Conservation (phyloP, 768 basidiomycete species). For the Pisolithus albus region DNA sequence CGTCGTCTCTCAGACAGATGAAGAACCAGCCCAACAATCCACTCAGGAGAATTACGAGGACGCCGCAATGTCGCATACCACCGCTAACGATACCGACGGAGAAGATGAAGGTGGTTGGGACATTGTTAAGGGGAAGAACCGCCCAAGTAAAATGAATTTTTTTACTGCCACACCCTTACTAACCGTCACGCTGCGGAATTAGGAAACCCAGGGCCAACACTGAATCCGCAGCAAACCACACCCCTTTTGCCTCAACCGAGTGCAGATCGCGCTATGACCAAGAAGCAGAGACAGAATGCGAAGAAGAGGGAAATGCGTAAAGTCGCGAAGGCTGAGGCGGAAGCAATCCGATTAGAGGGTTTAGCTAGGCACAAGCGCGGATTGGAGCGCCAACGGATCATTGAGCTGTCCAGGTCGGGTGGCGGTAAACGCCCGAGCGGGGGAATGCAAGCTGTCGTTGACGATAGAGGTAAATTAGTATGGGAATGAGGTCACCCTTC, state of each 20-base stretch:
- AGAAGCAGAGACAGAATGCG: constrained; percentile 66
- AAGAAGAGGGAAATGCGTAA: constrained; percentile 53
- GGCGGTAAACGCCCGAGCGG: constrained; percentile 35
- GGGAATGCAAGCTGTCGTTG: constrained; percentile 57
- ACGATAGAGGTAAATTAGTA: constrained; percentile 50
- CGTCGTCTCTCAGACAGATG: constrained; percentile 49
- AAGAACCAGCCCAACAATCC: constrained; percentile 57
- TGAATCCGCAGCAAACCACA: constrained; percentile 5
- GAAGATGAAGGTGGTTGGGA: constrained; percentile 78
- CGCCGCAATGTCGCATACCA: constrained; percentile 33
- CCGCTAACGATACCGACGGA: constrained; percentile 53
- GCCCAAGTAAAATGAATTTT: constrained; percentile 30
- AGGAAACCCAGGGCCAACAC: constrained; percentile 14
- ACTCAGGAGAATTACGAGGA: constrained; percentile 79
- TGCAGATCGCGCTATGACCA: constrained; percentile 43
- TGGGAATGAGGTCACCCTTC: constrained; percentile 38
- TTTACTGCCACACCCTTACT: not conserved
- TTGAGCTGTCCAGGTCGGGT: constrained; percentile 32
- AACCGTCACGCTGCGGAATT: constrained; percentile 1
- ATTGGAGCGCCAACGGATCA: constrained; percentile 47
- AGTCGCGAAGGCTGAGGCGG: constrained; percentile 47
- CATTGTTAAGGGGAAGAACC: constrained; percentile 54
- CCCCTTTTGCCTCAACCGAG: constrained; percentile 20
- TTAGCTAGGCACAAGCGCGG: constrained; percentile 57
- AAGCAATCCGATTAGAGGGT: constrained; percentile 41